Base-by-base conservation (phyloP, 805 yeast species). In the Phaffomyces antillensis region DNA sequence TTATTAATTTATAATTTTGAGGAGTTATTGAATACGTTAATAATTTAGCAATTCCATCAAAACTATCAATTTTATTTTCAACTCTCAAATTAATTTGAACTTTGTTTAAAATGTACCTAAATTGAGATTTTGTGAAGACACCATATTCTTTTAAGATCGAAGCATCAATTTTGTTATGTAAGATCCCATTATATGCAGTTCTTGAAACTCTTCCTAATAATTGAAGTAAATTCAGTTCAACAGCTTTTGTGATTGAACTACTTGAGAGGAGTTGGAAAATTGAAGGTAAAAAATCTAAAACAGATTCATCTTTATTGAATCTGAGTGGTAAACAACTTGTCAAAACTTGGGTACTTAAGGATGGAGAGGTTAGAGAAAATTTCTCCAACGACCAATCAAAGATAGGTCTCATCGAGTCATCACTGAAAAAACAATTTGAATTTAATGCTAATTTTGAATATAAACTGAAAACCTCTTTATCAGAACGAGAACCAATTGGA, bases 251-350 rank as follows among this genome's bases (percentile, higher is more conserved):
- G 47, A 70, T 63, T 52, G 73, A 63, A 36, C 78, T 63, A 48
- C 79, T 69, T 3, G 75, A 59, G 96, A 96, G 88, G 37, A 86
- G 64, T 48, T 85, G 79, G 52, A 86, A 86, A 8, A 87, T 58
- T 2, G 86, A 64, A 0, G 90, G 81, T 26, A 86, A 59, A 52
- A 81, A 79, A 49, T 79, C 74, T 26, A 77, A 67, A 4, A 77
- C 72, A 47, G 72, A 77, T 9, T 60, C 47, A 6, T 60, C 57
- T 2, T 62, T 52, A 12, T 51, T 52, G 44, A 64, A 60, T 23
- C 55, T 58, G 7, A 58, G 54, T 2, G 93, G 93, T 16, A 83
- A 61, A 39, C 78, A 53, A 3, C 77, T 69, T 0, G 75, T 65
- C 57, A 84, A 64, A 15, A 79, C 70, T 12, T n/a, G 15, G 5